Evolutionary conservation across 768 basidiomycete genomes (phyloP).

Genomic region (Naganishia friedmannii): DNA sequence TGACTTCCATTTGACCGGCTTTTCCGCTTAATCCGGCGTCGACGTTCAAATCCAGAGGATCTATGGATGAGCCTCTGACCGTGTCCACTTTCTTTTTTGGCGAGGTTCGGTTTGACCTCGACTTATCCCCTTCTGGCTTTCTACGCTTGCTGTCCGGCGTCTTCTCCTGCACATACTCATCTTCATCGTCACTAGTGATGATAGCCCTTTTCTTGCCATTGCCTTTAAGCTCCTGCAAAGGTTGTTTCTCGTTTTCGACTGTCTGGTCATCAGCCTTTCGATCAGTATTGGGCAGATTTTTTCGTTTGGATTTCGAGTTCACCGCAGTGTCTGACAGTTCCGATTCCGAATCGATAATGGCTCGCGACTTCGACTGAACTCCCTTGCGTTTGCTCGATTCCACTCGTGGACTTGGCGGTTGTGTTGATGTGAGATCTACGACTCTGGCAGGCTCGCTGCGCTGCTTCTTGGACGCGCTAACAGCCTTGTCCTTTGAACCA

Average conservation of each 20-base stretch:
- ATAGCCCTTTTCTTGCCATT: conserved; percentile 26
- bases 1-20: conserved; percentile 12
- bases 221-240: neutral
- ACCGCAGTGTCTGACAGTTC: conserved; percentile 9
- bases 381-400: neutral
- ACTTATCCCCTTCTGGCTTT: neutral
- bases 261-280: neutral
- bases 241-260: neutral
- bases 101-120: neutral
- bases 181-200: conserved; percentile 27
- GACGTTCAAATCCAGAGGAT: conserved; percentile 24
- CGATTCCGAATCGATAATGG: neutral
- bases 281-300: neutral
- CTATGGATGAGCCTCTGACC: conserved; percentile 15
- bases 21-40: conserved; percentile 1
- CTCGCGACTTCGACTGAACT: neutral
- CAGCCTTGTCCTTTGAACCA: conserved; percentile 10
- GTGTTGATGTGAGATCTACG: neutral
- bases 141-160: conserved; percentile 25
- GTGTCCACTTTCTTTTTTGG: conserved; percentile 1
- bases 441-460: neutral
- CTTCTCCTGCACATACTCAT: neutral
- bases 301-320: neutral
- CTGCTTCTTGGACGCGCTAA: neutral
- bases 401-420: neutral